Evolutionary conservation across 2,329 filamentous ascomycete genomes (phyloP).

Genomic region (Ploettnerulaceae sp.): DNA sequence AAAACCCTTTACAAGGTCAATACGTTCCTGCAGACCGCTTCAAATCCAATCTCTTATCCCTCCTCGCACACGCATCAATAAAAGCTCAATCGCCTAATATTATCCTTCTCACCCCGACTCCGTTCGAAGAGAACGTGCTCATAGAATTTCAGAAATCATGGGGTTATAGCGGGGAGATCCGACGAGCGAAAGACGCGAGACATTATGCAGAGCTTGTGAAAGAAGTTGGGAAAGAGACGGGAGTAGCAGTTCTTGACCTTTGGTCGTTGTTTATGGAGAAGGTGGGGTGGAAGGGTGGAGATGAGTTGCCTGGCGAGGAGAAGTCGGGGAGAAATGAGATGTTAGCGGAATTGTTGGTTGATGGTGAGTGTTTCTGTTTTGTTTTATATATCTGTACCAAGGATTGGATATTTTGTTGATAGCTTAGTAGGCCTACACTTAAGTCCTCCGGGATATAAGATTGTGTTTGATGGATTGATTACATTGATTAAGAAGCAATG

Average conservation of each 20-base stretch:
- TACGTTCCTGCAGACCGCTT: slow-evolving; percentile 71
- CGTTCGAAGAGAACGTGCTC: slow-evolving; percentile 68
- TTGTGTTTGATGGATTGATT: slow-evolving; percentile 24
- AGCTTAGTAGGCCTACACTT: slow-evolving; percentile 22
- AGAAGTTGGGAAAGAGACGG: slow-evolving; percentile 43
- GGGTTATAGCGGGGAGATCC: slow-evolving; percentile 38
- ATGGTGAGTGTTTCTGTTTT: slow-evolving; percentile 16
- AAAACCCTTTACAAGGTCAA: slow-evolving; percentile 57
- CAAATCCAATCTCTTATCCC: slow-evolving; percentile 62
- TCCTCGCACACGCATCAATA: slow-evolving; percentile 67
- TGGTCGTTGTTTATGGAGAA: slow-evolving; percentile 72
- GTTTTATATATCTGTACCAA: too few relatives aligned
- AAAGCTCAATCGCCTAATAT: slow-evolving; percentile 65
- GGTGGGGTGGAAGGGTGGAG: slow-evolving; percentile 37
- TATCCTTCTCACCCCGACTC: slow-evolving; percentile 78
- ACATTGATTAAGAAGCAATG: slow-evolving; percentile 21
- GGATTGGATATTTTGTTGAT: background rate
- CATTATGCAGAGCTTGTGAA: slow-evolving; percentile 57
- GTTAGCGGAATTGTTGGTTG: slow-evolving; percentile 18
- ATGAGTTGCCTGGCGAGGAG: slow-evolving; percentile 17
- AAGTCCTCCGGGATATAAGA: slow-evolving; percentile 21
- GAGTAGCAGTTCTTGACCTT: slow-evolving; percentile 66
- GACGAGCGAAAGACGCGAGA: slow-evolving; percentile 43
- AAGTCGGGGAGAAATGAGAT: slow-evolving; percentile 18
- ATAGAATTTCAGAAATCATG: slow-evolving; percentile 30